phyloP scores from a whole-genome alignment of 441 rosid genomes.

The Syzygium syzygioides region DNA sequence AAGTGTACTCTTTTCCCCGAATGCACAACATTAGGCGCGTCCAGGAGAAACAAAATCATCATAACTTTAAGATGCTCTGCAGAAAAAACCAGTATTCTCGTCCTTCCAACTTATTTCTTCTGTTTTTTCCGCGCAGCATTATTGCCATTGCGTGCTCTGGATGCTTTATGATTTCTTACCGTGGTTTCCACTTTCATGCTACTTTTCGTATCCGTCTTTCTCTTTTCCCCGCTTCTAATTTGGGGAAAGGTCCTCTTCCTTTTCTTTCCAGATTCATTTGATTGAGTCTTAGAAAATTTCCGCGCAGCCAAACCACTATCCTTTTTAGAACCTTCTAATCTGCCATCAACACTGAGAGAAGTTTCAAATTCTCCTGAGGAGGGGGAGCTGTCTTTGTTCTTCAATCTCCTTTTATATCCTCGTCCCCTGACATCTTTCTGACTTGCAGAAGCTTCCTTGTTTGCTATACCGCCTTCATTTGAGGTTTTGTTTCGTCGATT shows the following conservation, averaged over 20 bases:
- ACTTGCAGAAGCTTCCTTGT: background rate
- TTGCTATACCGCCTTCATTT: background rate
- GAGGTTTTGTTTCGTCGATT: background rate
- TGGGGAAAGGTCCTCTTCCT: background rate
- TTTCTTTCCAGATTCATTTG: background rate
- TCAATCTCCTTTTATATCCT: background rate
- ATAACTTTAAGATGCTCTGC: background rate
- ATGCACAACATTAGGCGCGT: background rate
- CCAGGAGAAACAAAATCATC: background rate
- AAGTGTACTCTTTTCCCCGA: background rate
- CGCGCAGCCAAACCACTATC: background rate
- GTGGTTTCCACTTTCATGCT: background rate
- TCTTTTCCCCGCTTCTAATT: background rate
- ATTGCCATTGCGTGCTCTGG: background rate
- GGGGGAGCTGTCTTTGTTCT: background rate
- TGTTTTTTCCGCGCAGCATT: background rate
- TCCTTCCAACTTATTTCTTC: background rate
- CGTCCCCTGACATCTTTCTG: background rate
- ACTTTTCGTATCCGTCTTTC: background rate
- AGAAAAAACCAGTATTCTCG: background rate
- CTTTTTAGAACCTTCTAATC: background rate
- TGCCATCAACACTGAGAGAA: background rate
- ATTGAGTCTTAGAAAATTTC: background rate
- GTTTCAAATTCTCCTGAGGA: background rate
- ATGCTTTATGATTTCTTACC: background rate